These are phyloP conservation scores for Gossypium lobatum DNA, from an alignment of 441 rosid species.

Conservation along the genomic window DNA sequence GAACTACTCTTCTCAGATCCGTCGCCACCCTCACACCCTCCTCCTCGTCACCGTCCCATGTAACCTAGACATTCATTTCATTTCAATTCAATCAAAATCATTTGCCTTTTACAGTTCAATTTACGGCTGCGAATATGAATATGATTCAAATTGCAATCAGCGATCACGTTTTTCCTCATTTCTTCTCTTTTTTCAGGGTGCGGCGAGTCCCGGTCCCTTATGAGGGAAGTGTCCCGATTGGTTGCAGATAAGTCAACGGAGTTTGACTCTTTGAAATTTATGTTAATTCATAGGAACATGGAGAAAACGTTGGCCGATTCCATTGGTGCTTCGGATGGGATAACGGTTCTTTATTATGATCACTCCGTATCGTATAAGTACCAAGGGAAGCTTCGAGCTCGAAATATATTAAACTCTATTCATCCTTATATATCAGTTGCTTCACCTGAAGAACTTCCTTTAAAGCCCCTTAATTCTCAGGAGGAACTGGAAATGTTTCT, in stretches of 20 bases:
- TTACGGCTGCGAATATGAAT: not conserved
- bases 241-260: constrained; percentile 32
- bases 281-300: constrained; percentile 47
- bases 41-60: constrained; percentile 76
- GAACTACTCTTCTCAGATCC: constrained; percentile 84
- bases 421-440: constrained; percentile 40
- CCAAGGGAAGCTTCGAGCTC: constrained; percentile 61
- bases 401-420: constrained; percentile 45
- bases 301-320: constrained; percentile 67
- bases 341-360: constrained; percentile 52
- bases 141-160: not conserved
- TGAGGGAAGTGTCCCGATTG: constrained; percentile 45
- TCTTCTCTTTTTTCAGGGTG: constrained; percentile 50
- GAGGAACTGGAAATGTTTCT: constrained; percentile 52
- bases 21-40: constrained; percentile 61
- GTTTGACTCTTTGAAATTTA: constrained; percentile 45
- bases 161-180: not conserved
- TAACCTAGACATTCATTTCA: constrained; percentile 17
- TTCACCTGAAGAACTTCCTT: constrained; percentile 52
- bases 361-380: constrained; percentile 62
- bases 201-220: constrained; percentile 78
- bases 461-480: constrained; percentile 34
- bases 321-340: constrained; percentile 49
- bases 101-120: not conserved
- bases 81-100: not conserved